Evolutionary conservation across 2,329 filamentous ascomycete species (phyloP).

Genomic region (Ophiostoma ulmi): DNA sequence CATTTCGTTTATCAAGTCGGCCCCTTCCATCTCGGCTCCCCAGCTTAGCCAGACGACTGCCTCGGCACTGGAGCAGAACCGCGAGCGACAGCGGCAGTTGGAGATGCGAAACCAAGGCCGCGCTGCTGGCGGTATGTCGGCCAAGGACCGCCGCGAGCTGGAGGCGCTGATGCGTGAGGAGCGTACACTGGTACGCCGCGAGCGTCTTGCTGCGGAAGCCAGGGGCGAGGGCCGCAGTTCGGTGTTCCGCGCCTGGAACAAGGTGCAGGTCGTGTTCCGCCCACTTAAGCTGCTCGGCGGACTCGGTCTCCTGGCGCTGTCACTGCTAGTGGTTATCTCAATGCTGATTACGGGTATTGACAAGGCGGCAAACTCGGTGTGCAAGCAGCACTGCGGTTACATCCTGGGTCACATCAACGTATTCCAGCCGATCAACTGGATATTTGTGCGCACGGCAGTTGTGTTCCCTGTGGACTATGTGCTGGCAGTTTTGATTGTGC

Average conservation of each 20-base stretch:
- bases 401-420: slow-evolving; percentile 81
- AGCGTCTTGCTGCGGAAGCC: slow-evolving; percentile 78
- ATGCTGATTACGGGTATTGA: slow-evolving; percentile 96
- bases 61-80: slow-evolving; percentile 77
- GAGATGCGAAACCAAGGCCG: slow-evolving; percentile 78
- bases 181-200: slow-evolving; percentile 81
- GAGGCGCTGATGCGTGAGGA: slow-evolving; percentile 86
- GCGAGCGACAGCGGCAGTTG: slow-evolving; percentile 85
- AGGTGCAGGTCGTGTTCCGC: slow-evolving; percentile 73
- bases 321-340: slow-evolving; percentile 74
- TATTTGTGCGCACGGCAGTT: slow-evolving; percentile 73
- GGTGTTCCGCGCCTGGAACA: slow-evolving; percentile 71
- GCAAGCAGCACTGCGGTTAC: slow-evolving; percentile 86
- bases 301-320: slow-evolving; percentile 66
- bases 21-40: slow-evolving; percentile 77
- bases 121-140: slow-evolving; percentile 48
- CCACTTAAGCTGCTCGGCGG: slow-evolving; percentile 86
- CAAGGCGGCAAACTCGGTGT: slow-evolving; percentile 92
- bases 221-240: slow-evolving; percentile 70
- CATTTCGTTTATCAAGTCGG: slow-evolving; percentile 85
- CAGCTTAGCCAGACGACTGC: slow-evolving; percentile 71
- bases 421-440: slow-evolving; percentile 91
- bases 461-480: slow-evolving; percentile 91
- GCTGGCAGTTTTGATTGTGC: slow-evolving; percentile 74
- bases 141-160: slow-evolving; percentile 83